Base-by-base conservation (phyloP, 371 early-diverging fungal species). In the Mucor mucedo region DNA sequence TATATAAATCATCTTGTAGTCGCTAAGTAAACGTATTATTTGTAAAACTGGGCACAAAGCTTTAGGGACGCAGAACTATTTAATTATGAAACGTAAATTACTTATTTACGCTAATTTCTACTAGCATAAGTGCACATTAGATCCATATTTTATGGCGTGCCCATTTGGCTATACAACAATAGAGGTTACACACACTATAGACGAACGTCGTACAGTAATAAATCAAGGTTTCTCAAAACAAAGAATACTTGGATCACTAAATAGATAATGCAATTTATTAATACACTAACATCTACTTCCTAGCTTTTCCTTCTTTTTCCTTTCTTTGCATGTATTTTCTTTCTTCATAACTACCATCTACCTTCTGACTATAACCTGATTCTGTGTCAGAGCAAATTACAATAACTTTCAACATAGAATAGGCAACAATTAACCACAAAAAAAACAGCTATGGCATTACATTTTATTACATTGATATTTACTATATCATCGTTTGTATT, bases 401-500 rank as follows among this genome's bases (percentile, higher is more conserved):
- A 30, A 6, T 48, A 28, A 30, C 14, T 0, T 30, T 30, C 14
- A 3, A 50, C 10, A 30, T 30, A 50, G 50, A 30, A 29, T 30
- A 30, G 11, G 28, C 21, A 28, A 6, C 11, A 11, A 7, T 2
- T 13, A 48, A 14, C 5, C 7, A 48, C 28, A 48, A 28, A 48
- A 21, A 48, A 48, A 48, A 47, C 33, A 30, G 6, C 55, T 14
- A 66, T 70, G 63, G 53, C 54, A 29, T 42, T 63, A 27, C 70
- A 70, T 33, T 66, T 64, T 33, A 21, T 72, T 33, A 70, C 70
- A 44, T 58, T 74, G 11, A 47, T 72, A 33, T 60, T 69, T 41
- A 60, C 68, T 11, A 38, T 70, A 16, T 66, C 66, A 39, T 70
- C 71, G 5, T 57, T 76, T 5, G 70, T 65, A 21, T 33, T 72